phyloP scores from a whole-genome alignment of 805 yeast genomes.

The Ogataea polymorpha region DNA sequence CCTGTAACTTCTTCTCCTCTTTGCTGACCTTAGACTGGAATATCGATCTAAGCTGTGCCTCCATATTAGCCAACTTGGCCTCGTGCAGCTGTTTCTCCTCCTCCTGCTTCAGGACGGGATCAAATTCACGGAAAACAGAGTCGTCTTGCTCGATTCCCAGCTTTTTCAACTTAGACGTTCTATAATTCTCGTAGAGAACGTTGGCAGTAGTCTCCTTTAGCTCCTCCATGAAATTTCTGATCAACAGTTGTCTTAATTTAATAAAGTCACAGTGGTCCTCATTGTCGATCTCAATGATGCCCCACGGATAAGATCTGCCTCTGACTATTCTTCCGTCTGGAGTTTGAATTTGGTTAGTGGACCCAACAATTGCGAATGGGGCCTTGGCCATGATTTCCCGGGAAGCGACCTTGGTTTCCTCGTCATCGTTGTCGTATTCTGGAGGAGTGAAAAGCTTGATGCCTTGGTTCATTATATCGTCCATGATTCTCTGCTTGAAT shows the following conservation, averaged over 20 bases:
- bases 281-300: slow-evolving; percentile 91
- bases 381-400: slow-evolving; percentile 63
- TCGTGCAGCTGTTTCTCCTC: slow-evolving; percentile 93
- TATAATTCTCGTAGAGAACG: slow-evolving; percentile 79
- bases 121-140: slow-evolving; percentile 90
- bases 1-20: slow-evolving; percentile 95
- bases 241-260: slow-evolving; percentile 79
- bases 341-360: slow-evolving; percentile 66
- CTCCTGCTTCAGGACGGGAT: slow-evolving; percentile 87
- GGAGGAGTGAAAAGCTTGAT: slow-evolving; percentile 78
- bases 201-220: slow-evolving; percentile 81
- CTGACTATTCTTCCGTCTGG: slow-evolving; percentile 78
- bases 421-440: slow-evolving; percentile 71
- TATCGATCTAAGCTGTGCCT: slow-evolving; percentile 92
- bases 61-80: slow-evolving; percentile 90
- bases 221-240: slow-evolving; percentile 91
- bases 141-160: slow-evolving; percentile 93
- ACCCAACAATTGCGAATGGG: slow-evolving; percentile 95
- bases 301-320: slow-evolving; percentile 97
- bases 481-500: slow-evolving; percentile 74
- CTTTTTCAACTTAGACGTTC: slow-evolving; percentile 73
- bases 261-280: slow-evolving; percentile 91
- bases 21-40: slow-evolving; percentile 95
- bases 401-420: slow-evolving; percentile 68
- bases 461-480: slow-evolving; percentile 71